A percentile compares a stretch with the other conserved stretches of the same genome.
Conservation (phyloP, 257 asterid genomes). For the Coffea canephora region DNA sequence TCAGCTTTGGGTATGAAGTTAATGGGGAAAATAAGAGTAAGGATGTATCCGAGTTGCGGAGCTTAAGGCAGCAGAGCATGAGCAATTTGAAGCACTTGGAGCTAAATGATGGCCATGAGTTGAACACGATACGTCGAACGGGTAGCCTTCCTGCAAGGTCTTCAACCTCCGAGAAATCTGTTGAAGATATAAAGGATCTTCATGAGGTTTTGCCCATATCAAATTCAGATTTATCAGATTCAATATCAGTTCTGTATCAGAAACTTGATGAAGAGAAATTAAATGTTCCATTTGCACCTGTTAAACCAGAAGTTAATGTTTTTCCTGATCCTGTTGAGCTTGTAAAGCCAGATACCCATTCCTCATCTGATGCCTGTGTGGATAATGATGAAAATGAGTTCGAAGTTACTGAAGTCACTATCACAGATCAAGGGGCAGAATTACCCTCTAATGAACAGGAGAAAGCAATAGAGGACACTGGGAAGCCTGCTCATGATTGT, state of each 20-base stretch:
- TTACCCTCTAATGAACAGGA: conserved; percentile 23
- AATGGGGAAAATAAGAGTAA: conserved; percentile 40
- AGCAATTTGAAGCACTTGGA: conserved; percentile 25
- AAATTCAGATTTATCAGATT: conserved; percentile 55
- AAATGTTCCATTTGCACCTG: conserved; percentile 30
- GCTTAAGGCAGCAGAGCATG: conserved; percentile 34
- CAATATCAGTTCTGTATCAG: conserved; percentile 59
- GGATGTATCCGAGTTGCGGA: conserved; percentile 31
- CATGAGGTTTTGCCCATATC: conserved; percentile 69
- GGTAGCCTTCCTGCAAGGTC: conserved; percentile 66
- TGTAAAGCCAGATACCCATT: conserved; percentile 26
- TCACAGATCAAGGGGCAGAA: conserved; percentile 36
- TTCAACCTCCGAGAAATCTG: conserved; percentile 36
- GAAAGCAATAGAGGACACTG: conserved; percentile 21
- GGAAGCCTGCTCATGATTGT: conserved; percentile 14
- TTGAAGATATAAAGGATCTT: conserved; percentile 69
- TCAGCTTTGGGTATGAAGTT: conserved; percentile 70
- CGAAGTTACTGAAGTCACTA: conserved; percentile 42
- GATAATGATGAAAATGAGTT: conserved; percentile 35
- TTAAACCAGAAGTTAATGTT: conserved; percentile 36
- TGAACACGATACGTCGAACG: conserved; percentile 35
- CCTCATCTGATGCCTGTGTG: conserved; percentile 34
- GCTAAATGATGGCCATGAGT: conserved; percentile 37
- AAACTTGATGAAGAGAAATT: conserved; percentile 62
- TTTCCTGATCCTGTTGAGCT: conserved; percentile 28